Conservation (phyloP, 345 rosid genomes). For the Eucalyptus regnans region DNA sequence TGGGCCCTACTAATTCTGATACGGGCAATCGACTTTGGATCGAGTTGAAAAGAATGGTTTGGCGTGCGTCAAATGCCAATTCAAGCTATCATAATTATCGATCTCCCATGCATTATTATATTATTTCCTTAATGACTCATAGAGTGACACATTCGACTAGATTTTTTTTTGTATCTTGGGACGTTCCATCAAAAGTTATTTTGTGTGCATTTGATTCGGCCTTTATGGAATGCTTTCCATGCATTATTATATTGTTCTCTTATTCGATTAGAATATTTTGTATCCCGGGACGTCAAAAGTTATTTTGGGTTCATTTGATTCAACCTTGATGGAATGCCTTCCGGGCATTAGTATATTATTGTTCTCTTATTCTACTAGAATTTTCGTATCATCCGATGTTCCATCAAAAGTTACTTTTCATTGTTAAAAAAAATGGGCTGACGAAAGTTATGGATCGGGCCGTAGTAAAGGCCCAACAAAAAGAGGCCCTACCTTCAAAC, state of each 20-base stretch:
- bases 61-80: accelerated
- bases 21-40: accelerated
- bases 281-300: accelerated
- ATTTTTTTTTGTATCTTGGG: not conserved
- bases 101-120: not conserved
- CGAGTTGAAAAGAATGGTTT: accelerated
- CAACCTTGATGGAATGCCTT: not conserved
- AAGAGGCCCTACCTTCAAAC: not conserved
- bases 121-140: not conserved
- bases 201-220: too few relatives aligned
- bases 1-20: not conserved
- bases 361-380: not conserved
- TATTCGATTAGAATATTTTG: too few relatives aligned
- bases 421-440: not conserved
- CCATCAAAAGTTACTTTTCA: not conserved
- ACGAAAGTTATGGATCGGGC: not conserved
- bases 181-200: too few relatives aligned
- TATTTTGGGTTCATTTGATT: not conserved
- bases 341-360: not conserved
- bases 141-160: accelerated
- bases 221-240: not conserved
- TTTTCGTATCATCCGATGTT: not conserved
- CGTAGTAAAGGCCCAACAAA: not conserved
- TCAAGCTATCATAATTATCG: not conserved
- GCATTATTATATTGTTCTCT: not conserved